A percentile compares a stretch with the other conserved stretches of the same genome.
Conservation (phyloP, 257 asterid genomes). For the Nyctanthes arbortristis region DNA sequence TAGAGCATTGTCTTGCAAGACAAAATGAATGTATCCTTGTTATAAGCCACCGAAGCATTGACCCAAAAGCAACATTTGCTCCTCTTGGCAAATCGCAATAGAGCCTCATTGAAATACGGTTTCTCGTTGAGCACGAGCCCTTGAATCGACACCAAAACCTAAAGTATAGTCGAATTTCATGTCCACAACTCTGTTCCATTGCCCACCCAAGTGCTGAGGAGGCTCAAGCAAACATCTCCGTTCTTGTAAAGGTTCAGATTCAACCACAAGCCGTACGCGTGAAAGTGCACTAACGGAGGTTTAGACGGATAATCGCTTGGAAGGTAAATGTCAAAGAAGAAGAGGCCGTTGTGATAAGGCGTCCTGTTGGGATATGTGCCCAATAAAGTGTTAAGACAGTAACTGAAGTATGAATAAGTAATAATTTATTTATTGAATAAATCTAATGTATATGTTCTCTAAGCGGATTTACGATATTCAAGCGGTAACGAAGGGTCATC, state of each 20-base stretch:
- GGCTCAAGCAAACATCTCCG: slow-evolving; percentile 60
- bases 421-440: too few relatives aligned
- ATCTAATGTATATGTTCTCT: too few relatives aligned
- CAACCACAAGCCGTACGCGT: slow-evolving; percentile 45
- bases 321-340: slow-evolving; percentile 37
- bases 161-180: slow-evolving; percentile 47
- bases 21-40: slow-evolving; percentile 27
- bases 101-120: slow-evolving; percentile 53
- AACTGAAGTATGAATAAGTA: too few relatives aligned
- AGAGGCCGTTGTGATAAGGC: too few relatives aligned
- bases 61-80: not conserved
- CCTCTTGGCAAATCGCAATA: not conserved
- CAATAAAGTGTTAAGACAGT: too few relatives aligned
- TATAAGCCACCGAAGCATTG: slow-evolving; percentile 32
- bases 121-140: too few relatives aligned
- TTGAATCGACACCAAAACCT: slow-evolving; percentile 58
- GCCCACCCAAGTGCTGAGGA: slow-evolving; percentile 55
- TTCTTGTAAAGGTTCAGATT: slow-evolving; percentile 52
- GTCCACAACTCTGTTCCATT: slow-evolving; percentile 37
- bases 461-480: too few relatives aligned
- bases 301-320: slow-evolving; percentile 49
- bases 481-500: too few relatives aligned
- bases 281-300: slow-evolving; percentile 51
- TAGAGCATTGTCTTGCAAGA: slow-evolving; percentile 52
- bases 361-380: too few relatives aligned